A percentile compares a stretch with the other conserved stretches of the same genome.
Conservation (phyloP, 139 green algal species). For the Chlamydomonas schloesseri region DNA sequence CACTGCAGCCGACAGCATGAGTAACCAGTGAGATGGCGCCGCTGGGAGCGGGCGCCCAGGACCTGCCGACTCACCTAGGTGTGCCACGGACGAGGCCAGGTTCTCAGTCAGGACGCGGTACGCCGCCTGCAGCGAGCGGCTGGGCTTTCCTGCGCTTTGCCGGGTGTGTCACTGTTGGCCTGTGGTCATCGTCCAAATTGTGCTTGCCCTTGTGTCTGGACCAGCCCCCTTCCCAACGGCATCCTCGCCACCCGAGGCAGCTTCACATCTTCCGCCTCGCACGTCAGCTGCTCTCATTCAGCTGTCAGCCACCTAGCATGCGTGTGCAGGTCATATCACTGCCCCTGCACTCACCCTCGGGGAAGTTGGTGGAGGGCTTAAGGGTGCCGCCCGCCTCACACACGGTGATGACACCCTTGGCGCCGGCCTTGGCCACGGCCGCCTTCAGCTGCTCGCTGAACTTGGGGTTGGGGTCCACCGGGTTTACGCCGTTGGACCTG, state of each 20-base stretch:
- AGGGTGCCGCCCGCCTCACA: constrained; percentile 69
- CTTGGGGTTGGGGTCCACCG: constrained; percentile 58
- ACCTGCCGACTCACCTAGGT: constrained; percentile 22
- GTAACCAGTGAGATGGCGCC: no score
- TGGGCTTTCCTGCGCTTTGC: constrained; percentile 49
- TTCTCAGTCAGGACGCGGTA: constrained; percentile 39
- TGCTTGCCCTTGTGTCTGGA: no score
- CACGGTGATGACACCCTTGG: constrained; percentile 49
- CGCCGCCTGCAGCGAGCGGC: constrained; percentile 58
- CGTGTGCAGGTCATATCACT: no score
- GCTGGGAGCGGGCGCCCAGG: no score
- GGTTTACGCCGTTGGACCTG: constrained; percentile 58
- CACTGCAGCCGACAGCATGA: no score
- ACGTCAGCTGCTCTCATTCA: no score
- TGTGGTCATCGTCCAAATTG: no score
- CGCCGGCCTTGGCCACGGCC: not conserved
- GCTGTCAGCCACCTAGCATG: no score
- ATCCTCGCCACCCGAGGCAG: no score
- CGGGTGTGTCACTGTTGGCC: no score
- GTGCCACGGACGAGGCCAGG: constrained; percentile 22
- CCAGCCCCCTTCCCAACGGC: no score
- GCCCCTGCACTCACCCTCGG: constrained; percentile 30
- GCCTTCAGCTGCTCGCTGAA: constrained; percentile 51
- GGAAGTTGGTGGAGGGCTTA: constrained; percentile 60
- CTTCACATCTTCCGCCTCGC: no score